Conservation (phyloP, 1,284 basidiomycete genomes). For the Cryptococcus sp. region DNA sequence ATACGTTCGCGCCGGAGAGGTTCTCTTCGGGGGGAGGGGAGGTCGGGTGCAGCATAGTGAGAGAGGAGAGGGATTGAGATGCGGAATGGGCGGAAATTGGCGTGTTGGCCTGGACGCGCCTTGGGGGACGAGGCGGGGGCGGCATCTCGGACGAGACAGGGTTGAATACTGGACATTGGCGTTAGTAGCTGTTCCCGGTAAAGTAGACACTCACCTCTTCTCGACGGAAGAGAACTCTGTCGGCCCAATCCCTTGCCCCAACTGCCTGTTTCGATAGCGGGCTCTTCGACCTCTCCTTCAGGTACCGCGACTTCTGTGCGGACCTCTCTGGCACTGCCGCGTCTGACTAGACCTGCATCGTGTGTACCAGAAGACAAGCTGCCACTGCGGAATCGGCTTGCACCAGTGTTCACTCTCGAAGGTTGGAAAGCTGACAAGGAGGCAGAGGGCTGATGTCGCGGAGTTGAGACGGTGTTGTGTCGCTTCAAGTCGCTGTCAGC, state of each 20-base stretch:
- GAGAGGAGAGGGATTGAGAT: slow-evolving; percentile 43
- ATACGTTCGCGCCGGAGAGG: slow-evolving; percentile 27
- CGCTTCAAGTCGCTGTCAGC: slow-evolving; percentile 42
- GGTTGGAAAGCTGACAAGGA: slow-evolving; percentile 33
- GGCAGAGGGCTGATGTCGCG: slow-evolving; percentile 31
- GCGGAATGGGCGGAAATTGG: slow-evolving; percentile 28
- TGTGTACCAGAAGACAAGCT: slow-evolving; percentile 25
- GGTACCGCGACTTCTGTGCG: slow-evolving; percentile 33
- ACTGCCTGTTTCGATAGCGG: slow-evolving; percentile 26
- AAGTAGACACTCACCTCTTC: slow-evolving; percentile 37
- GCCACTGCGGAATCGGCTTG: slow-evolving; percentile 29
- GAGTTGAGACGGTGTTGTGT: slow-evolving; percentile 41
- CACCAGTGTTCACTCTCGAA: slow-evolving; percentile 3
- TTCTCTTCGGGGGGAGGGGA: slow-evolving; percentile 5
- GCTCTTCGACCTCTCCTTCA: slow-evolving; percentile 26
- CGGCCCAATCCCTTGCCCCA: slow-evolving; percentile 44
- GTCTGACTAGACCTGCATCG: slow-evolving; percentile 28
- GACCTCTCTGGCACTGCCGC: slow-evolving; percentile 31
- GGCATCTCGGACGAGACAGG: too few species aligned
- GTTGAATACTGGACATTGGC: neutral
- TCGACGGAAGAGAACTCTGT: slow-evolving; percentile 46
- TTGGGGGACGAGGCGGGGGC: slow-evolving; percentile 42
- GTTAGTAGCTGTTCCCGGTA: neutral
- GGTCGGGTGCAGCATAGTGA: slow-evolving; percentile 34
- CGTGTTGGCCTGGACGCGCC: slow-evolving; percentile 28